Evolutionary conservation across 768 basidiomycete genomes (phyloP), one percentile per base, ranked within the genome.

Genomic region (Kwoniella heveanensis): DNA sequence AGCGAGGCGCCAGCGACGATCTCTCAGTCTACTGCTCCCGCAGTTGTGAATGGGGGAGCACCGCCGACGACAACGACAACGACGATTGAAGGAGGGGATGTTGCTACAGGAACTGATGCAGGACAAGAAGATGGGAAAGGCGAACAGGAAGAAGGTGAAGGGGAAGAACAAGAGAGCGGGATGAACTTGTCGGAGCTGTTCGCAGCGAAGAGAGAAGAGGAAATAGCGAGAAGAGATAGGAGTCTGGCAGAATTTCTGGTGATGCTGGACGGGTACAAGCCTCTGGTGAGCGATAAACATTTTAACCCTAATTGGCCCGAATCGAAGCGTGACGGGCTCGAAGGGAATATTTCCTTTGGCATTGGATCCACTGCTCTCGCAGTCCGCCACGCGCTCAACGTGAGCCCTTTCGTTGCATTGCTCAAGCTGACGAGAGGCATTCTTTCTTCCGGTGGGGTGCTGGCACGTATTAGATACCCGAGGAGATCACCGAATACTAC

Each of bases 401-500:
- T 36, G 7, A 7, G 32, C 32, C 13, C 7, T 36, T 36, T 36
- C 13, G 32, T 36, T 36, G 6, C 7, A 7, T 13, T 36, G 32
- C 13, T 13, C 32, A 7, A 36, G 6, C 7, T 36, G 13, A 7
- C 32, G 32, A 6, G 32, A 6, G 32, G 13, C 32, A 9, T 10
- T 10, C 39, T 44, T 9, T 44, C 10, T 44, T 44, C 15, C 39
- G n/a, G n/a, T n/a, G n/a, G n/a, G n/a, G n/a, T 13, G 32, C 13
- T 32, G 32, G 13, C 32, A 32, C 39, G 8, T 17, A n/a, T 10
- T 17, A 97, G 94, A 91, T 98, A 66, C 95, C 95, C 0, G 95
- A 92, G 77, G 94, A 98, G 80, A 92, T 99, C 24, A 96, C 94
- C 2, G 92, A 96, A 74, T 96, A 94, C 80, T 98, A 96, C 81